Evolutionary conservation across 768 basidiomycete species (phyloP).

Genomic region (Lactarius psammicola): DNA sequence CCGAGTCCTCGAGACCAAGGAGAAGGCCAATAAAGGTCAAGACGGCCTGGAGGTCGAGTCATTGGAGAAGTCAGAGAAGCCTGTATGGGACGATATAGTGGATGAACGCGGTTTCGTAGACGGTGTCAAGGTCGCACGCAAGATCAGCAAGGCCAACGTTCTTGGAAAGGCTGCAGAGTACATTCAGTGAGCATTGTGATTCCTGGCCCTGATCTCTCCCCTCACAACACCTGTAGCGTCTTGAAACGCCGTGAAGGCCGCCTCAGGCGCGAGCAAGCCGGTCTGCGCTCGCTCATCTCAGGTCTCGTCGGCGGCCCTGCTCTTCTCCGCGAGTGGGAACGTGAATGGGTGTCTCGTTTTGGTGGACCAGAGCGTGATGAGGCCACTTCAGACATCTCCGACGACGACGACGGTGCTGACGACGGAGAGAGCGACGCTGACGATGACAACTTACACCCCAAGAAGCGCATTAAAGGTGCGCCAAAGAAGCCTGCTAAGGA

Average conservation of each 20-base stretch:
- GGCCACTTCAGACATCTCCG: constrained; percentile 41
- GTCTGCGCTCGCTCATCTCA: constrained; percentile 62
- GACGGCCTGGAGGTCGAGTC: constrained; percentile 3
- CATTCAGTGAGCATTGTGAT: constrained; percentile 51
- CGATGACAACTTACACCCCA: constrained; percentile 46
- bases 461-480: constrained; percentile 62
- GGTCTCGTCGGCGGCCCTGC: constrained; percentile 75
- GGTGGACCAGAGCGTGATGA: constrained; percentile 77
- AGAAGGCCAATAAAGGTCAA: constrained; percentile 33
- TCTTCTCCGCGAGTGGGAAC: constrained; percentile 72
- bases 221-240: constrained; percentile 45
- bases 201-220: neutral
- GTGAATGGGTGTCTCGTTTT: constrained; percentile 67
- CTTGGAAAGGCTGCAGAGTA: constrained; percentile 90
- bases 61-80: constrained; percentile 15
- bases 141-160: constrained; percentile 88
- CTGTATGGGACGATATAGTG: constrained; percentile 49
- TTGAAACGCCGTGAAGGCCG: constrained; percentile 75
- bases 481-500: constrained; percentile 37
- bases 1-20: constrained; percentile 67
- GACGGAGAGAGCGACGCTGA: constrained; percentile 46
- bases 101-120: constrained; percentile 86
- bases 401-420: constrained; percentile 49
- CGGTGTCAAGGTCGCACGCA: constrained; percentile 88
- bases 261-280: constrained; percentile 71